These are phyloP conservation scores for Ustilago sp. DNA, from an alignment of 1,284 basidiomycete species.

Conservation along the genomic window DNA sequence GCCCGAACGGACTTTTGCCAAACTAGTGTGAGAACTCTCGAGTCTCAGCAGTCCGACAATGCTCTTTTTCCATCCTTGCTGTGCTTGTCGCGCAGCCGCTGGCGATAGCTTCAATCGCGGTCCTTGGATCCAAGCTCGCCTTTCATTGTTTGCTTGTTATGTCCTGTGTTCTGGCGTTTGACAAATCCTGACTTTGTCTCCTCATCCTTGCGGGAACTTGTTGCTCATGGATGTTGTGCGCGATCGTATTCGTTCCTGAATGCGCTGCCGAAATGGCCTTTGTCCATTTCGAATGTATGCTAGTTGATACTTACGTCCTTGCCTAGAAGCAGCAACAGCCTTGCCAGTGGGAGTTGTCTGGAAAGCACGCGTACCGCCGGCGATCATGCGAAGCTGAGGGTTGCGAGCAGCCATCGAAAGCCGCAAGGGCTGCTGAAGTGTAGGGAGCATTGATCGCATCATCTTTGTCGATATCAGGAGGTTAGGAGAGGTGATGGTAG, in stretches of 20 bases:
- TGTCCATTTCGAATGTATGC: neutral
- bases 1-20: no score
- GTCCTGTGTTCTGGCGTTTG: no score
- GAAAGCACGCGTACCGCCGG: conserved; percentile 55
- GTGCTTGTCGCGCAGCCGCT: no score
- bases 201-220: neutral
- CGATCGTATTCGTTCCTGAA: neutral
- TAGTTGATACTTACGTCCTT: conserved; percentile 47
- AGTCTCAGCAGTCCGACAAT: neutral
- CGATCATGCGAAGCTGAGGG: conserved; percentile 59
- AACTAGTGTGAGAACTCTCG: no score
- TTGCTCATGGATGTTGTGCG: neutral
- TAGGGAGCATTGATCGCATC: conserved; percentile 47
- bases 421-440: conserved; percentile 53
- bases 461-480: conserved; percentile 4
- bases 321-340: conserved; percentile 42
- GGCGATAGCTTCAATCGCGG: no score
- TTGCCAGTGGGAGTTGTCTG: conserved; percentile 36
- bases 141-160: no score
- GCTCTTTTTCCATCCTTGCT: no score
- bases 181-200: neutral
- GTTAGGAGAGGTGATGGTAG: neutral
- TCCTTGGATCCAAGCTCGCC: no score
- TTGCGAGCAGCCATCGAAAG: conserved; percentile 52
- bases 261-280: neutral